Base-by-base conservation (phyloP, 1,284 basidiomycete species). In the Filobasidium uniguttulatum region DNA sequence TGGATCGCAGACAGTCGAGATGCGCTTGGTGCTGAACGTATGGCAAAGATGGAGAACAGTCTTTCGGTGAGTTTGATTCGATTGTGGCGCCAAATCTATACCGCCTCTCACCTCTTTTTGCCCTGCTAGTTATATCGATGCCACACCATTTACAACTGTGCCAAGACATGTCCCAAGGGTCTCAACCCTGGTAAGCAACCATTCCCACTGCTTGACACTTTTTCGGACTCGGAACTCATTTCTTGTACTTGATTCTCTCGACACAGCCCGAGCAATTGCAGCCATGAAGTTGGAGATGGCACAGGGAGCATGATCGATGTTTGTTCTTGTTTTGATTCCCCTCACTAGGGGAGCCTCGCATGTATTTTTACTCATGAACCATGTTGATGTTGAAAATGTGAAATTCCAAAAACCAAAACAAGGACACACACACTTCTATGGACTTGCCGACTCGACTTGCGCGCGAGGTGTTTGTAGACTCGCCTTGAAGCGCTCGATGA, bases 1-100 rank as follows among this genome's bases (percentile, higher is more conserved):
- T 98, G 93, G 93, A 94, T 98, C 69, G 90, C 91, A 9, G 93
- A 98, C 70, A 94, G 89, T 54, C 75, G 91, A 60, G 93, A 98
- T 67, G 70, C 80, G 29, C 79, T 86, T 65, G 78, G 77, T 17
- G 79, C 80, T 5, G 76, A 90, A 67, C 80, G 94, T 55, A 88
- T 83, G 75, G 87, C 91, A 68, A 82, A 81, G 67, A 76, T 98
- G 58, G 86, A 97, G 73, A 98, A 97, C 72, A 83, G 87, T 61
- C 78, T 96, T 76, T 90, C 86, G 62, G 71, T 96, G 69, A 69
- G 61, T 69, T 44, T 46, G n/a, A n/a, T n/a, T n/a, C n/a, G n/a
- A n/a, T n/a, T n/a, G n/a, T n/a, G n/a, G n/a, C n/a, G 71, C 62
- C 29, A 41, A 28, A 8, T 38, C 19, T 35, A 12, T 19, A 3